Percentiles rank a stretch among this genome's conserved stretches.
Conservation (phyloP, 2,329 filamentous ascomycete species). For the Alternaria metachromatica region DNA sequence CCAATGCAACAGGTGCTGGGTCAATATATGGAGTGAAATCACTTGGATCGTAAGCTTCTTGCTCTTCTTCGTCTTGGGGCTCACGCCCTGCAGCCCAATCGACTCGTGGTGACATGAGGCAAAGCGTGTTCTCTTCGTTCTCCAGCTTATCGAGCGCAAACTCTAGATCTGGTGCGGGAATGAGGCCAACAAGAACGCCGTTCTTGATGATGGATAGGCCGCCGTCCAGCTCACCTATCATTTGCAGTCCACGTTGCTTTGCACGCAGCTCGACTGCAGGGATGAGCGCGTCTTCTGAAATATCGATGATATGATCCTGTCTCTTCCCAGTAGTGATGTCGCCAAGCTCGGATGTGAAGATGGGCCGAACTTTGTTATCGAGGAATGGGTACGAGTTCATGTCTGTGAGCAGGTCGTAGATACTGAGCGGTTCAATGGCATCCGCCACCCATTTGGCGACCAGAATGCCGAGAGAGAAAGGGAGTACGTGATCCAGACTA, state of each 20-base stretch:
- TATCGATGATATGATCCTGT: slow-evolving; percentile 83
- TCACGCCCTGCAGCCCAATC: slow-evolving; percentile 46
- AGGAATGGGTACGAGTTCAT: slow-evolving; percentile 98
- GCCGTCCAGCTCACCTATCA: slow-evolving; percentile 87
- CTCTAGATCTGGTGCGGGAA: slow-evolving; percentile 92
- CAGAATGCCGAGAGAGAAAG: slow-evolving; percentile 89
- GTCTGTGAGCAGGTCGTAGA: slow-evolving; percentile 93
- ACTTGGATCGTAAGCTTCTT: slow-evolving; percentile 64
- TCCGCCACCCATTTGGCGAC: slow-evolving; percentile 99
- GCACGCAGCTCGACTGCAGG: slow-evolving; percentile 75
- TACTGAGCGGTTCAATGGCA: slow-evolving; percentile 90
- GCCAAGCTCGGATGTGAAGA: slow-evolving; percentile 86
- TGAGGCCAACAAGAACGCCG: slow-evolving; percentile 82
- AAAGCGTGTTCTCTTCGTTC: slow-evolving; percentile 75
- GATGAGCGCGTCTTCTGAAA: slow-evolving; percentile 81
- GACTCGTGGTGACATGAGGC: slow-evolving; percentile 78
- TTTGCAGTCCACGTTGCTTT: slow-evolving; percentile 83
- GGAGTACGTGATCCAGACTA: slow-evolving; percentile 91
- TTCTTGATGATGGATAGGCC: slow-evolving; percentile 86
- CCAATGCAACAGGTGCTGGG: slow-evolving; percentile 84
- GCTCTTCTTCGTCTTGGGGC: slow-evolving; percentile 62
- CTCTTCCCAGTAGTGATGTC: slow-evolving; percentile 83
- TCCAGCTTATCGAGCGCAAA: slow-evolving; percentile 86
- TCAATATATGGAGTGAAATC: slow-evolving; percentile 94
- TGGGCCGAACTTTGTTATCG: slow-evolving; percentile 92